phyloP scores from a whole-genome alignment of 129 eudicot species.

The Helianthus tuberosus region DNA sequence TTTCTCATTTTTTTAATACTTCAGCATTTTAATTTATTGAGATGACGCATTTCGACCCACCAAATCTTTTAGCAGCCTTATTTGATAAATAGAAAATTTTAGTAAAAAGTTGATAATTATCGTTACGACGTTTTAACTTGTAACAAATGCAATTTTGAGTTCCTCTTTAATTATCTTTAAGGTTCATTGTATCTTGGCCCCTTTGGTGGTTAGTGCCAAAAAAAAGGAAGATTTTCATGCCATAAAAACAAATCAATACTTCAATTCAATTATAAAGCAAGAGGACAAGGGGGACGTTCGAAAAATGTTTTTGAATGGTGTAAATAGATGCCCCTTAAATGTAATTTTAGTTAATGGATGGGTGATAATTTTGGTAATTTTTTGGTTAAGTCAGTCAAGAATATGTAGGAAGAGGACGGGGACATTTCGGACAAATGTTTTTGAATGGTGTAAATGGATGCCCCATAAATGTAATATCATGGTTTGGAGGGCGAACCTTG shows the following conservation, averaged over 20 bases:
- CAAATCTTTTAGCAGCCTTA: slow-evolving; percentile 24
- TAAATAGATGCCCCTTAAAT: too few species aligned
- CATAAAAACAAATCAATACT: background rate
- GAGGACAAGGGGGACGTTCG: too few species aligned
- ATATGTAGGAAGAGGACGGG: too few species aligned
- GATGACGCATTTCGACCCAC: slow-evolving; percentile 26
- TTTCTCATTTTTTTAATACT: too few species aligned
- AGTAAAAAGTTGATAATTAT: slow-evolving; percentile 27
- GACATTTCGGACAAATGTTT: too few species aligned
- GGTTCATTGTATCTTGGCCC: slow-evolving; percentile 32
- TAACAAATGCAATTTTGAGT: slow-evolving; percentile 29
- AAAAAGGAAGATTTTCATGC: slow-evolving; percentile 2
- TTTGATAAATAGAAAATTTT: slow-evolving; percentile 10
- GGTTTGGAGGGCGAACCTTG: too few species aligned
- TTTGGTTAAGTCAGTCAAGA: too few species aligned
- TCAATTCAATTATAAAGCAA: background rate
- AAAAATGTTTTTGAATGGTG: too few species aligned
- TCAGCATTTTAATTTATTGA: background rate
- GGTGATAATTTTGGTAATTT: too few species aligned
- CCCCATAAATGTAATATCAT: too few species aligned
- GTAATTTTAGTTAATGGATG: too few species aligned
- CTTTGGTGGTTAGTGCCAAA: slow-evolving; percentile 25
- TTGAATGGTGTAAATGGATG: too few species aligned
- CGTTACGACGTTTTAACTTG: slow-evolving; percentile 13
- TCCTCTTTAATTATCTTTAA: slow-evolving; percentile 11